These are phyloP conservation scores for Xylaria sp. DNA, from an alignment of 2,329 filamentous ascomycete genomes.

Conservation along the genomic window DNA sequence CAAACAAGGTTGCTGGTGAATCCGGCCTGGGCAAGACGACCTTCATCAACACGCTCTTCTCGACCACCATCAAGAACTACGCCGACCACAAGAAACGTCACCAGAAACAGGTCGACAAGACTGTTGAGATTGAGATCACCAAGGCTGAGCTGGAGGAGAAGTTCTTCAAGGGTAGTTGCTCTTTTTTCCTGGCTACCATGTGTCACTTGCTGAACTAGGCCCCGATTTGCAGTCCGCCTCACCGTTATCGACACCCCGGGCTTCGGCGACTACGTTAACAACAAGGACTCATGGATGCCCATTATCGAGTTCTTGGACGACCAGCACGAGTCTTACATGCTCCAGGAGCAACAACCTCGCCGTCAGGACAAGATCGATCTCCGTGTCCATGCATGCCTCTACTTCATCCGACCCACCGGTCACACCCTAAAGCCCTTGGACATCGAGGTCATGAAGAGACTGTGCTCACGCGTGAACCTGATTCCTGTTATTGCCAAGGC, in stretches of 20 bases:
- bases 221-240: conserved; percentile 77
- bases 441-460: conserved; percentile 99
- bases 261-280: conserved; percentile 99
- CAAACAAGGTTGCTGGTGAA: conserved; percentile 88
- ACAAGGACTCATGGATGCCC: conserved; percentile 99
- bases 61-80: conserved; percentile 99
- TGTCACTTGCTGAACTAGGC: conserved; percentile 27
- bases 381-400: conserved; percentile 96
- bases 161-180: conserved; percentile 92
- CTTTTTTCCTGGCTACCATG: neutral
- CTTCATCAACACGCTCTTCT: conserved; percentile 99
- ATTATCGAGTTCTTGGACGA: conserved; percentile 99
- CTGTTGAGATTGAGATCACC: conserved; percentile 99
- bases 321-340: conserved; percentile 99
- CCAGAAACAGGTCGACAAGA: conserved; percentile 99
- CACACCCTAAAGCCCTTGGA: conserved; percentile 98
- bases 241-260: conserved; percentile 99
- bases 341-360: conserved; percentile 99
- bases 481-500: conserved; percentile 99
- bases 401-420: conserved; percentile 98
- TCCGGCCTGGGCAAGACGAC: conserved; percentile 99
- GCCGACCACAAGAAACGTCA: conserved; percentile 99
- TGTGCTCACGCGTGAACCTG: conserved; percentile 97
- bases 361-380: conserved; percentile 99
- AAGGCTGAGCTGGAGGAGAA: conserved; percentile 99